These are phyloP conservation scores for Moesziomyces sp. DNA, from an alignment of 1,284 basidiomycete species.

Conservation along the genomic window DNA sequence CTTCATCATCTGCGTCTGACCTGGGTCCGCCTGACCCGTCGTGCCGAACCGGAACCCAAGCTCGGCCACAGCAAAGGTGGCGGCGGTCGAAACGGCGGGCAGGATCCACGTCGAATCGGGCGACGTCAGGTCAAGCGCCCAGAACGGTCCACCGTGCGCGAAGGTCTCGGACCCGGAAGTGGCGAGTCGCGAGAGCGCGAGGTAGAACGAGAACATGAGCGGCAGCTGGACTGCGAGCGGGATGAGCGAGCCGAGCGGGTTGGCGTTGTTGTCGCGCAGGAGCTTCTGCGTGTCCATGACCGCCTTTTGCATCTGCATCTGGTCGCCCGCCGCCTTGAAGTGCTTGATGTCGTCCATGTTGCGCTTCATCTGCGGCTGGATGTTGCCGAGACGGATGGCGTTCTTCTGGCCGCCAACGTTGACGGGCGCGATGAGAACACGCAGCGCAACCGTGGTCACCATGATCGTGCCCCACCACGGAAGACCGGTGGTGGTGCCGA, in stretches of 20 bases:
- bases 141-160: slow-evolving; percentile 79
- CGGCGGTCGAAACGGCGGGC: slow-evolving; percentile 75
- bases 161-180: slow-evolving; percentile 79
- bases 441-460: slow-evolving; percentile 77
- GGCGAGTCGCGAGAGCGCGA: slow-evolving; percentile 81
- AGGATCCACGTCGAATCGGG: slow-evolving; percentile 83
- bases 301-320: slow-evolving; percentile 73
- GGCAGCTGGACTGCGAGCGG: slow-evolving; percentile 79
- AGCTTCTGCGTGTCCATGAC: slow-evolving; percentile 75
- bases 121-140: slow-evolving; percentile 81
- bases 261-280: slow-evolving; percentile 78
- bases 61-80: slow-evolving; percentile 78
- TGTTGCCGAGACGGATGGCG: slow-evolving; percentile 77
- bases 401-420: slow-evolving; percentile 76
- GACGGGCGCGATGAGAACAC: slow-evolving; percentile 78
- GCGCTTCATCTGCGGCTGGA: slow-evolving; percentile 74
- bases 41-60: slow-evolving; percentile 74
- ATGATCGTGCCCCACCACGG: slow-evolving; percentile 73
- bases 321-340: slow-evolving; percentile 72
- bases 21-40: slow-evolving; percentile 16
- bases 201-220: slow-evolving; percentile 85
- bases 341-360: slow-evolving; percentile 73
- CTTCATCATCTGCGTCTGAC: slow-evolving; percentile 76
- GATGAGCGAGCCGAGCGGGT: slow-evolving; percentile 73
- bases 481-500: slow-evolving; percentile 77